Evolutionary conservation across 2,329 filamentous ascomycete genomes (phyloP).

Genomic region (Coccinonectria pachysandricola): DNA sequence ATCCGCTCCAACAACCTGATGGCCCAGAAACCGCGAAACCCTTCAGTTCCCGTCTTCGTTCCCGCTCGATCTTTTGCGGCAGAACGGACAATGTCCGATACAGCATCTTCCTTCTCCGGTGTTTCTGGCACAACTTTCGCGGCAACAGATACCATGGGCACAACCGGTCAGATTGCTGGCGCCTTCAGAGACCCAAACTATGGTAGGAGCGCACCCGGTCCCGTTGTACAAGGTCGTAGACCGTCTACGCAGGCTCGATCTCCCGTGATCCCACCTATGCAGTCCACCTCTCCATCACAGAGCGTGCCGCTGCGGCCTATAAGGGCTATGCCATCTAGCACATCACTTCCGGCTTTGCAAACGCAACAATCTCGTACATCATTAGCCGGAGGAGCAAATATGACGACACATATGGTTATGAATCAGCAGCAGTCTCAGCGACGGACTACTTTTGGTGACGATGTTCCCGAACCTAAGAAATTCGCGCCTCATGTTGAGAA

Average conservation of each 20-base stretch:
- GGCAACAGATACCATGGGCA: conserved; percentile 18
- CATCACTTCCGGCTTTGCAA: conserved; percentile 14
- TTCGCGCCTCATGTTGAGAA: conserved; percentile 39
- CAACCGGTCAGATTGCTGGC: conserved; percentile 10
- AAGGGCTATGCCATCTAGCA: conserved; percentile 13
- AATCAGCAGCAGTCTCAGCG: conserved; percentile 34
- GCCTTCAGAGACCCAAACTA: conserved; percentile 13
- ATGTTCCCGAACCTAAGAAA: conserved; percentile 32
- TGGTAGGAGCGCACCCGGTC: conserved; percentile 7
- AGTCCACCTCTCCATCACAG: conserved; percentile 12
- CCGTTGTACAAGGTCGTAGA: neutral
- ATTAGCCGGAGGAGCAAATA: conserved; percentile 13
- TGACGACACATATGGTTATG: conserved; percentile 32
- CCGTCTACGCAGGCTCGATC: conserved; percentile 2
- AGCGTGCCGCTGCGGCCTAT: conserved; percentile 9
- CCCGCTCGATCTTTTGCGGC: conserved; percentile 12
- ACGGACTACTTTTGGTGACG: conserved; percentile 28
- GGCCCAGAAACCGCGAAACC: conserved; percentile 18
- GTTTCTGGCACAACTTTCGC: conserved; percentile 25
- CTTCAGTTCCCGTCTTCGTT: conserved; percentile 14
- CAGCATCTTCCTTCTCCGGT: conserved; percentile 21
- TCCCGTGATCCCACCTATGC: conserved; percentile 7
- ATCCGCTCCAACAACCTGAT: conserved; percentile 48
- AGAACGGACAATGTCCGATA: conserved; percentile 12
- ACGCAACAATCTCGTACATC: conserved; percentile 13